These are phyloP conservation scores for Fonsecaea monophora DNA, from an alignment of 2,329 filamentous ascomycete species.

Conservation along the genomic window DNA sequence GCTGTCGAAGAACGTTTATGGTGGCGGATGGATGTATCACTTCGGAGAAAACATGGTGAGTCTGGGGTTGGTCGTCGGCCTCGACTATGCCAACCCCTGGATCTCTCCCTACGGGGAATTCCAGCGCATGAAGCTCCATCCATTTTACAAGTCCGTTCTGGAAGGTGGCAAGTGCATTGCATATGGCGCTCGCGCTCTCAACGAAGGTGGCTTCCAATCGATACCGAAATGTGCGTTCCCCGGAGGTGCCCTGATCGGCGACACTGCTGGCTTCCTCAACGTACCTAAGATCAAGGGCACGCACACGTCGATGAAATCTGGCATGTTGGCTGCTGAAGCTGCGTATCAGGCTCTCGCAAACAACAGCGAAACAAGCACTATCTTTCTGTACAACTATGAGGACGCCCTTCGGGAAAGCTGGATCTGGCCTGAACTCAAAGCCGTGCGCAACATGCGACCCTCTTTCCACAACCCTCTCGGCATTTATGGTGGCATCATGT, in stretches of 20 bases:
- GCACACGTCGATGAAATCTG: constrained; percentile 96
- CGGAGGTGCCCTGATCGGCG: constrained; percentile 91
- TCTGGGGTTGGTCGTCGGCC: constrained; percentile 86
- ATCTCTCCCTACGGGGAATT: constrained; percentile 94
- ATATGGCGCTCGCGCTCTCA: constrained; percentile 88
- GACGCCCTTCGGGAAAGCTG: constrained; percentile 81
- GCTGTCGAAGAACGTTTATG: constrained; percentile 85
- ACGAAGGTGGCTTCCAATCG: constrained; percentile 95
- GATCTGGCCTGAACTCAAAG: constrained; percentile 93
- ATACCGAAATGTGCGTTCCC: constrained; percentile 98
- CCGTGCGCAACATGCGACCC: constrained; percentile 96
- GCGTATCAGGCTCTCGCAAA: constrained; percentile 75
- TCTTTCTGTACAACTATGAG: constrained; percentile 96
- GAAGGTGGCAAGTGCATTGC: constrained; percentile 97
- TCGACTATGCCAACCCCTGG: constrained; percentile 98
- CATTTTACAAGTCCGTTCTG: constrained; percentile 83
- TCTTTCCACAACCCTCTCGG: constrained; percentile 90
- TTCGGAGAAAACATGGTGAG: constrained; percentile 97
- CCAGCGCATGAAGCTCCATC: constrained; percentile 97
- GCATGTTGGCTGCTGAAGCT: constrained; percentile 94
- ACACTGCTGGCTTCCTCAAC: constrained; percentile 95
- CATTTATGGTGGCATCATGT: constrained; percentile 85
- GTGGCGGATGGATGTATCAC: constrained; percentile 99
- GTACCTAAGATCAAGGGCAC: constrained; percentile 99
- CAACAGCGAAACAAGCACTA: constrained; percentile 62